Evolutionary conservation across 2,329 filamentous ascomycete genomes (phyloP), one percentile per base, ranked within the genome.

Genomic region (Apiospora rasikravindrae): DNA sequence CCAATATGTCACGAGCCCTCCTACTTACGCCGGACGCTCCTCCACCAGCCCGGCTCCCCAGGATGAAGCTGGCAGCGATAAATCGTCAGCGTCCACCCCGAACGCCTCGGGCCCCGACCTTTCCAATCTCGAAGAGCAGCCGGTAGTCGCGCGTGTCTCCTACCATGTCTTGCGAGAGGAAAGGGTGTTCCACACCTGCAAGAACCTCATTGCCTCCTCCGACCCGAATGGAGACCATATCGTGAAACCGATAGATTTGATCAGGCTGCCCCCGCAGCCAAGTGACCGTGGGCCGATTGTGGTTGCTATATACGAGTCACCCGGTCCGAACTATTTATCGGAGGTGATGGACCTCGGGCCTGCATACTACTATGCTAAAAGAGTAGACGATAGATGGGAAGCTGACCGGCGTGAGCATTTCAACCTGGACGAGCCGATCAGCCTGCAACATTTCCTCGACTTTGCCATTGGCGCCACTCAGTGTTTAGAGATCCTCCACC

Each of bases 381-480:
- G 88, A 70, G 81, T 85, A 3, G 87, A 86, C 45, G 89, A 90
- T 70, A 81, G 81, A 33, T 88, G 86, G 76, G 84, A 86, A 49
- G 83, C 83, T 0, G 80, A 84, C 71, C 82, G 82, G 47, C 85
- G 82, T 51, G 80, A 84, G 49, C 81, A 85, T n/a, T 84, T 85
- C 49, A 82, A 81, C 2, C 85, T 90, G 1, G 85, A 86, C 24
- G 86, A 88, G 24, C 88, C 90, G 49, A 90, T 96, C 61, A 90
- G 92, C 66, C 84, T 98, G 7, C 87, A 92, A 67, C 87, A 90
- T 22, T 98, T 98, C 78, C 87, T 98, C 40, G 93, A 97, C 78
- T 98, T 98, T 79, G 96, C 95, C 42, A 94, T 98, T 72, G 95
- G 95, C 33, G 93, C 95, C 1, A 90, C 93, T 7, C 90, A 97